Evolutionary conservation across 805 yeast genomes (phyloP), one percentile per base, ranked within the genome.

Genomic region (Komagataella phaffii): DNA sequence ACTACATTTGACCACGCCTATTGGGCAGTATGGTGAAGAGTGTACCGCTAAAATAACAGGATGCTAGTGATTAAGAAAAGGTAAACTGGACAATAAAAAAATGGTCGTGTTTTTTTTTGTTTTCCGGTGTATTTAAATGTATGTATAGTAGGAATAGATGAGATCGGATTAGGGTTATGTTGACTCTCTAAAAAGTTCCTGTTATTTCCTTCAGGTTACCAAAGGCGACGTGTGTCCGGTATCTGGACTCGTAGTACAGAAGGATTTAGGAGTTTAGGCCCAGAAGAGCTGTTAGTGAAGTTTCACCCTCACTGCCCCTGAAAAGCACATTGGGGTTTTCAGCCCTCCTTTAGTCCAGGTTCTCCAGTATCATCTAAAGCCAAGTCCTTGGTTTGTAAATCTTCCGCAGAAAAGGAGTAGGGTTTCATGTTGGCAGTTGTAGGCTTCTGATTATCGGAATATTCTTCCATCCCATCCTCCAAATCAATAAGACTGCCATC

Each of bases 121-220:
- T 30, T 21, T 30, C 40, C 10, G 4, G 40, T 10, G 14, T 30
- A 30, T 30, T 10, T 30, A 10, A 8, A 30, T 30, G 40, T 30
- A 30, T 14, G 40, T 30, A 30, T 30, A 30, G 45, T 2, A 49
- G 40, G 17, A 24, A 18, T 14, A 12, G 50, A 40, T 45, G 65
- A 64, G 55, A 62, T 61, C 18, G 66, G 65, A 49, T 62, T 60
- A 53, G 40, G 14, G 12, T 30, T 61, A 55, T 14, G 56, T 36
- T 3, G 62, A 57, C 58, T 59, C 58, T 54, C 57, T 54, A 21
- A 52, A 30, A 43, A 51, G 7, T 45, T 51, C 51, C 48, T 24
- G 55, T 12, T 46, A 45, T 6, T 3, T 8, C 17, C 19, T 49
- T 44, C 18, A 36, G 18, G 49, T 50, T n/a, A 19, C 44, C 17